Conservation (phyloP, 2,329 filamentous ascomycete species). For the Curvularia sp. region DNA sequence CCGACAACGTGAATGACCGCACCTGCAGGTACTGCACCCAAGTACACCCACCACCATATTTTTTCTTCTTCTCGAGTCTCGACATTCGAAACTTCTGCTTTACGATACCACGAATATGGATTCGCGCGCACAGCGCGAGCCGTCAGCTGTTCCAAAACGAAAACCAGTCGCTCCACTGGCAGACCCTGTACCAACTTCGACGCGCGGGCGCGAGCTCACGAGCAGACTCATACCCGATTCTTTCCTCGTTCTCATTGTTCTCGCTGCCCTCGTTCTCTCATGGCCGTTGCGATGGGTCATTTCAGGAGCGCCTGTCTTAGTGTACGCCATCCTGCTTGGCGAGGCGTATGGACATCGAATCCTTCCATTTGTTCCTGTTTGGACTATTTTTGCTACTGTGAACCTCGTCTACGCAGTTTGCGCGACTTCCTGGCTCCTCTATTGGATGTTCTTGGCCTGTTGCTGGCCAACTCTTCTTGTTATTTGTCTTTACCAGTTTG, state of each 20-base stretch:
- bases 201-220: constrained; percentile 21
- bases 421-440: constrained; percentile 61
- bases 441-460: constrained; percentile 50
- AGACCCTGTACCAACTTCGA: constrained; percentile 5
- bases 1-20: constrained; percentile 10
- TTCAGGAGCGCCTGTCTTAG: constrained; percentile 52
- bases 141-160: constrained; percentile 17
- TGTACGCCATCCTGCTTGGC: constrained; percentile 48
- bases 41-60: constrained; percentile 10
- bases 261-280: constrained; percentile 19
- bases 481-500: constrained; percentile 58
- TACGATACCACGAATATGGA: constrained; percentile 17
- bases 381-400: constrained; percentile 56
- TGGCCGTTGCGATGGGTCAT: constrained; percentile 49
- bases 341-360: constrained; percentile 50
- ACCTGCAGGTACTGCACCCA: constrained; percentile 9
- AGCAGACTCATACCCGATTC: constrained; percentile 22
- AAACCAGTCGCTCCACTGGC: constrained; percentile 21
- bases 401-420: constrained; percentile 57
- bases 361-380: constrained; percentile 55
- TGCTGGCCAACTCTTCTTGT: constrained; percentile 55
- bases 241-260: constrained; percentile 21
- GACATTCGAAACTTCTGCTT: not conserved
- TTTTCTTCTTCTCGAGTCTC: constrained; percentile 1
- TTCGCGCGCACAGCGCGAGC: constrained; percentile 13